Conservation (phyloP, 192 early-diverging fungal species). For the Mortierella claussenii region DNA sequence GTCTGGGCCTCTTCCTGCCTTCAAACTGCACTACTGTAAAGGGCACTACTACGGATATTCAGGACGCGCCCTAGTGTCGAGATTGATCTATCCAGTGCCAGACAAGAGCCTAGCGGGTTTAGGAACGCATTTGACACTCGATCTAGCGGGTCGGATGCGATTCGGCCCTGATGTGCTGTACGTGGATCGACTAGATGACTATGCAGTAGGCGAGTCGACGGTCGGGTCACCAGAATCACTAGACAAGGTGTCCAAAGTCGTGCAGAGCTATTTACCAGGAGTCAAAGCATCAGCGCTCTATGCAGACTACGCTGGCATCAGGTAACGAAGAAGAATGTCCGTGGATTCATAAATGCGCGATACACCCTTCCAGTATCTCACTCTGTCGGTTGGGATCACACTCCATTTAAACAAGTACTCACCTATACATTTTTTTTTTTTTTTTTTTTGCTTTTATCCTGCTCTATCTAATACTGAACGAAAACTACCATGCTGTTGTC, state of each 20-base stretch:
- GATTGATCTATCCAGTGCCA: slow-evolving; percentile 86
- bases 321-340: too few species aligned
- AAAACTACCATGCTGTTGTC: too few species aligned
- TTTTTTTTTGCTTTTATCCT: too few species aligned
- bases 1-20: slow-evolving; percentile 20
- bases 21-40: slow-evolving; percentile 78
- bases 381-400: too few species aligned
- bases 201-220: slow-evolving; percentile 55
- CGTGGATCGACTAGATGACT: slow-evolving; percentile 66
- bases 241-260: slow-evolving; percentile 60
- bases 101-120: slow-evolving; percentile 75
- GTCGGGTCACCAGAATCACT: slow-evolving; percentile 44
- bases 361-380: too few species aligned
- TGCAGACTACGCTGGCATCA: slow-evolving; percentile 81
- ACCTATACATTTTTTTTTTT: too few species aligned
- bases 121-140: slow-evolving; percentile 84
- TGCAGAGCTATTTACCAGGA: slow-evolving; percentile 70
- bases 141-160: slow-evolving; percentile 76
- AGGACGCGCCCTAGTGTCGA: slow-evolving; percentile 53
- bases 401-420: too few species aligned
- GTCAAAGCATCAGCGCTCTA: slow-evolving; percentile 67
- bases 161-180: slow-evolving; percentile 86
- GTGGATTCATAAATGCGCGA: too few species aligned
- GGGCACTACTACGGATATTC: slow-evolving; percentile 82
- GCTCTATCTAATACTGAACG: too few species aligned